Evolutionary conservation across 2,329 filamentous ascomycete genomes (phyloP).

Genomic region (Botrytis squamosa): DNA sequence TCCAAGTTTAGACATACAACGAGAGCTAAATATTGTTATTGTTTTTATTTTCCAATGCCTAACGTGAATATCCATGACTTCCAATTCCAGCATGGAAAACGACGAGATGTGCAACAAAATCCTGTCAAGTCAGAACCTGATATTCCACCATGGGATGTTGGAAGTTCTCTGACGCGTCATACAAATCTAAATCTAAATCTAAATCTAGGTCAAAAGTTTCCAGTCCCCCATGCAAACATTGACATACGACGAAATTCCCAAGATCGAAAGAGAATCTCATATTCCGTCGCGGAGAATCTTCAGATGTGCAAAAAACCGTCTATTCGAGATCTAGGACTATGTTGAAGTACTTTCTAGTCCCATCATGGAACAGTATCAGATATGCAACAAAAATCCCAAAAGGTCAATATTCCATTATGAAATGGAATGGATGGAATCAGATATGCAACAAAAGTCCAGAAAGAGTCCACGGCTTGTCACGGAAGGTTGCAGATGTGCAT

Average conservation of each 20-base stretch:
- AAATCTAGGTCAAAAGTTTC: no score
- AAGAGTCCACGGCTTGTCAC: not conserved
- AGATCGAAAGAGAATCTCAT: not conserved
- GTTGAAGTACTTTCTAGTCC: not conserved
- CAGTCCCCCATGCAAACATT: not conserved
- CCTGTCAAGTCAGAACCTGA: not conserved
- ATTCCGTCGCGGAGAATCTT: not conserved
- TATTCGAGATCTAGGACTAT: no score
- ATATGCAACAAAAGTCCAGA: not conserved
- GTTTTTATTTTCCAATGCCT: no score
- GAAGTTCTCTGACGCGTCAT: not conserved
- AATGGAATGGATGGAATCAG: not conserved
- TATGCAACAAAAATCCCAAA: not conserved
- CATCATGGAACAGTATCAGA: not conserved
- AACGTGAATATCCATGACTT: no score
- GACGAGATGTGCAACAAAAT: not conserved
- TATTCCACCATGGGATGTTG: not conserved
- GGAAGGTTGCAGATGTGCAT: no score
- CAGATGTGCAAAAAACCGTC: not conserved
- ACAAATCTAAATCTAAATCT: not conserved
- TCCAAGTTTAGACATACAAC: not conserved
- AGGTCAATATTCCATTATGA: not conserved
- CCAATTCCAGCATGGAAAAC: not conserved
- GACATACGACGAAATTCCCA: rapidly evolving
- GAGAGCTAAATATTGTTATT: not conserved